Base-by-base conservation (phyloP, 2,329 filamentous ascomycete species). In the Claviceps sp. region DNA sequence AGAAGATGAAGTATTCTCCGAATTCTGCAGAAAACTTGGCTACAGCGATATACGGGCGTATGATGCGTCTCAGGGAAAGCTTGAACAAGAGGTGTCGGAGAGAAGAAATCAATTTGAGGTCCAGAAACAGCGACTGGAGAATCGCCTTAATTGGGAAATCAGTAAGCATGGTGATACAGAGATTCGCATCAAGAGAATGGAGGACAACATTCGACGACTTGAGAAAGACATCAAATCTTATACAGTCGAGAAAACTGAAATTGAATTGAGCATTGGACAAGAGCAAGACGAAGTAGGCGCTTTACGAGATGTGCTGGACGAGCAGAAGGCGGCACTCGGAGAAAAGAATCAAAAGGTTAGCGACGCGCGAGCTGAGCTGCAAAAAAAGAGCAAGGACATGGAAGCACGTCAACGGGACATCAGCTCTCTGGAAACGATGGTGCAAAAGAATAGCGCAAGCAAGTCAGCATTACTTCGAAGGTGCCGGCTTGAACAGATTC, bases 401-500 rank as follows among this genome's bases (percentile, higher is more conserved):
- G 90, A 96, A 56, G 74, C 63, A 16, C 69, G 73, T 50, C 74
- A 87, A 49, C 90, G 87, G 62, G 82, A 82, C 44, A 86, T 98
- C 53, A 82, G 80, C 53, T 78, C 76, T 5, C 72, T 94, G n/a
- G 90, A 97, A 67, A 84, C 85, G 1, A 85, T 89, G 55, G 82
- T 95, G 48, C 89, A 95, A 67, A 87, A 86, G 61, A 89, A 89
- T 62, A 87, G 85, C 54, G 84, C 89, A 0, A 82, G 81, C 60
- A 87, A 93, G 64, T 95, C 95, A 64, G 83, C 83, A 45, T 72
- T 95, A 47, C 77, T 98, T 50, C 82, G 89, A 62, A 82, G 88
- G 56, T 97, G 91, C 73, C 91, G 94, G 64, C 81, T 98, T 47
- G 91, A 97, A 64, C 90, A 96, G 63, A 87, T 97, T 58, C 82